A percentile compares a stretch with the other conserved stretches of the same genome.
These are phyloP conservation scores for Rhizophora mangle DNA, from an alignment of 345 rosid species.

Conservation along the genomic window DNA sequence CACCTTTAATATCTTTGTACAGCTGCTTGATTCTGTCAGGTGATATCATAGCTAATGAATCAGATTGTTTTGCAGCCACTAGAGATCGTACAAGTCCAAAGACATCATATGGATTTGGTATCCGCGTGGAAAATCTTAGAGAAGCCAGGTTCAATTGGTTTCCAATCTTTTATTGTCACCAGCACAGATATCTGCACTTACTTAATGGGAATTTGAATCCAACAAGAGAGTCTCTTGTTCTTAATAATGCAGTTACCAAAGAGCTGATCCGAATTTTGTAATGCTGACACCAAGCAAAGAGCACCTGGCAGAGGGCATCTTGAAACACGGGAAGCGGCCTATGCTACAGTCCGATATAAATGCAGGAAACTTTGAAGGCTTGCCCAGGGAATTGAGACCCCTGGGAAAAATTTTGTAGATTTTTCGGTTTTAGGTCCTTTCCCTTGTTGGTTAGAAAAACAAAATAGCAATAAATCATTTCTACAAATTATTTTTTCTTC, in stretches of 20 bases:
- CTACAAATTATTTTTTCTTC: no score
- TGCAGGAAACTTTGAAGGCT: conserved; percentile 55
- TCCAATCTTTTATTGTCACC: no score
- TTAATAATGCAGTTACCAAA: conserved; percentile 64
- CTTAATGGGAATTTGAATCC: no score
- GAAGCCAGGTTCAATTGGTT: conserved; percentile 64
- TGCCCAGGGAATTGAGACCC: conserved; percentile 77
- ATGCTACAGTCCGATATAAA: conserved; percentile 70
- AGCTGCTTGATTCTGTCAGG: no score
- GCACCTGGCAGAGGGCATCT: conserved; percentile 77
- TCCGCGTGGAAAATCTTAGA: conserved; percentile 68
- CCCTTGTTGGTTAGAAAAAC: no score
- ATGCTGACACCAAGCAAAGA: conserved; percentile 92
- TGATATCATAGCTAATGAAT: not conserved
- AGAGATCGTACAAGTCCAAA: conserved; percentile 52
- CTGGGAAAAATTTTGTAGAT: conserved; percentile 53
- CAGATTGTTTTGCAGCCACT: conserved; percentile 51
- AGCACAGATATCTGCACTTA: no score
- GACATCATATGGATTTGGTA: conserved; percentile 62
- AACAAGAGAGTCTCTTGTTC: not conserved
- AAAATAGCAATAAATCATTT: no score
- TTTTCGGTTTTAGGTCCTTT: not conserved
- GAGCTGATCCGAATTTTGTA: conserved; percentile 85
- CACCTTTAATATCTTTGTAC: not conserved
- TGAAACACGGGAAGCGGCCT: conserved; percentile 65